A percentile compares a stretch with the other conserved stretches of the same genome.
These are phyloP conservation scores for Atalantia buxifolia DNA, from an alignment of 345 rosid genomes.

Conservation along the genomic window DNA sequence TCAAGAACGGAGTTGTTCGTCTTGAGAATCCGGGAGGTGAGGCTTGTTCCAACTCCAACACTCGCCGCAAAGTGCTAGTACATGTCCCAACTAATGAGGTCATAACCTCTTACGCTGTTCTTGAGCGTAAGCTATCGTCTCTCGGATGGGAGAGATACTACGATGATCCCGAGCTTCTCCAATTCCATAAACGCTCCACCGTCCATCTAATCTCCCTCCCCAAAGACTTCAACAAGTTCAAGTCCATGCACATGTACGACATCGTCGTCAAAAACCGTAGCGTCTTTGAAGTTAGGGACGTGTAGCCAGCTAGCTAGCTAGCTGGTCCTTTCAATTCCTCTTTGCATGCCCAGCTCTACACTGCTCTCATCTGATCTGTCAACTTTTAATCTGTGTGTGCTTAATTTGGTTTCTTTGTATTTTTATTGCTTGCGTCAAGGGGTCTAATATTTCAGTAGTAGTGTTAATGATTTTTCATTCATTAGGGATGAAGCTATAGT, in stretches of 20 bases:
- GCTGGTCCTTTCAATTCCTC: too few species aligned
- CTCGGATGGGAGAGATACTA: conserved; percentile 87
- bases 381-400: neutral
- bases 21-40: conserved; percentile 51
- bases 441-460: neutral
- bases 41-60: conserved; percentile 20
- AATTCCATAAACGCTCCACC: conserved; percentile 65
- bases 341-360: neutral
- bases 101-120: conserved; percentile 55
- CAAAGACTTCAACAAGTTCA: conserved; percentile 59
- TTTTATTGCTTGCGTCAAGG: neutral
- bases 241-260: conserved; percentile 77
- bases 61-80: conserved; percentile 44
- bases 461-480: neutral
- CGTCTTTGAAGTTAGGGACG: conserved; percentile 62
- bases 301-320: neutral
- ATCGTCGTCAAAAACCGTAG: conserved; percentile 77
- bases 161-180: conserved; percentile 62
- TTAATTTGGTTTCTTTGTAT: neutral
- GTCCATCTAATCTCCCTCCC: conserved; percentile 78
- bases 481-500: neutral
- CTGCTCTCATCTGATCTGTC: neutral
- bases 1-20: conserved; percentile 65
- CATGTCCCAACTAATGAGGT: conserved; percentile 60
- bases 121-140: conserved; percentile 47